Evolutionary conservation across 345 rosid species (phyloP), one percentile per base, ranked within the genome.

Genomic region (Eucalyptus cloeziana): DNA sequence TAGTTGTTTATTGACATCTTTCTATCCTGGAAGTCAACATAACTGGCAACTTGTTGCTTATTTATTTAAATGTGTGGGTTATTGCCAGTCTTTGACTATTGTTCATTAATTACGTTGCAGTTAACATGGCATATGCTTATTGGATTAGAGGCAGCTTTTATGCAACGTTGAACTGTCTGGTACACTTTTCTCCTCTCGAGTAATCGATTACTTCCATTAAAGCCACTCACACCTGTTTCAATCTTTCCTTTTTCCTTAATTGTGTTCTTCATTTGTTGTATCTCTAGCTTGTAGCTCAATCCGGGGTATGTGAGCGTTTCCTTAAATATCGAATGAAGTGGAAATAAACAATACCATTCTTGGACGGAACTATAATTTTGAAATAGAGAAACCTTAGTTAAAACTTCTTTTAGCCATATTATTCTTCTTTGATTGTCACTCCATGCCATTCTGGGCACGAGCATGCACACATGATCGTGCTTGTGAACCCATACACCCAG

Each of bases 141-240:
- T 98, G 96, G 99, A 88, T 98, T 88, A 93, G 91, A 88, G 94
- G 95, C 88, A 91, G 90, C 49, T 93, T 92, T 92, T 95, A 97
- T 94, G 89, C 94, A 60, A 92, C 95, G 76, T 91, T 98, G 91
- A 94, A 95, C 92, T 95, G 93, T 93, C 95, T 98, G 98, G 99
- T 98, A 94, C 79, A 90, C 85, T 89, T 60, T 71, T n/a, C 50
- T 69, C 40, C 33, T 56, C 54, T 88, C 86, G 31, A 54, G 31
- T 62, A 8, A 52, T 67, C 10, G 31, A 21, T 80, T 43, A n/a
- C 15, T 52, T 21, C 16, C 40, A 10, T 31, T 86, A 30, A 25
- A 11, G 37, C 37, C 56, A 37, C 37, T 86, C 62, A 30, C 25
- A 27, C 17, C 16, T 27, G 19, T 54, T 86, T 86, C 43, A 3